These are phyloP conservation scores for Dactylonectria estremocensis DNA, from an alignment of 2,329 filamentous ascomycete genomes.

Conservation along the genomic window DNA sequence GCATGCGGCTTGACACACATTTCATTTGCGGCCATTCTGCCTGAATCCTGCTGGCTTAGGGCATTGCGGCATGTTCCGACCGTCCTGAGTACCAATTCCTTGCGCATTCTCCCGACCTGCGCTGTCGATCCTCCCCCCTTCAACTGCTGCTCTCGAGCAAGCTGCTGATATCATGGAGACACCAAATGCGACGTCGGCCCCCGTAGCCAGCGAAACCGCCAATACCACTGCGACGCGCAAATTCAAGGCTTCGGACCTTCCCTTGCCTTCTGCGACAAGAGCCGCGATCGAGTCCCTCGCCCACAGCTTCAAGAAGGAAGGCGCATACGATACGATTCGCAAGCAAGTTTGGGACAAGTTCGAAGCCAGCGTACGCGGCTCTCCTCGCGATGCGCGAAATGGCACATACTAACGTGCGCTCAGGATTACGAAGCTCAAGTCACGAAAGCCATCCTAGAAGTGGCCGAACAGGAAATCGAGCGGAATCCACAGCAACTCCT, in stretches of 20 bases:
- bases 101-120: slow-evolving; percentile 33
- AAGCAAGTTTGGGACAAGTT: slow-evolving; percentile 85
- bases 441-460: slow-evolving; percentile 75
- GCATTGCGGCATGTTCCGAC: slow-evolving; percentile 35
- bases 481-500: slow-evolving; percentile 80
- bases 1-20: slow-evolving; percentile 10
- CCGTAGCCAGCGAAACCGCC: slow-evolving; percentile 35
- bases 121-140: slow-evolving; percentile 23
- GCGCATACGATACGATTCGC: slow-evolving; percentile 83
- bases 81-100: slow-evolving; percentile 5
- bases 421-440: slow-evolving; percentile 81
- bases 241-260: slow-evolving; percentile 82
- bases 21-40: neutral
- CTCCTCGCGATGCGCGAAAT: slow-evolving; percentile 7
- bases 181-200: slow-evolving; percentile 43
- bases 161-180: slow-evolving; percentile 44
- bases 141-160: slow-evolving; percentile 17
- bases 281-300: slow-evolving; percentile 81
- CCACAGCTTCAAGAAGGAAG: slow-evolving; percentile 90
- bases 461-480: slow-evolving; percentile 82
- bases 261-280: slow-evolving; percentile 80
- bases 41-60: neutral
- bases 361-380: slow-evolving; percentile 72
- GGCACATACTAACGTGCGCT: slow-evolving; percentile 12
- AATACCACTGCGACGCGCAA: slow-evolving; percentile 57